Base-by-base conservation (phyloP, 2,329 filamentous ascomycete genomes). In the Fusarium sulawesiense region DNA sequence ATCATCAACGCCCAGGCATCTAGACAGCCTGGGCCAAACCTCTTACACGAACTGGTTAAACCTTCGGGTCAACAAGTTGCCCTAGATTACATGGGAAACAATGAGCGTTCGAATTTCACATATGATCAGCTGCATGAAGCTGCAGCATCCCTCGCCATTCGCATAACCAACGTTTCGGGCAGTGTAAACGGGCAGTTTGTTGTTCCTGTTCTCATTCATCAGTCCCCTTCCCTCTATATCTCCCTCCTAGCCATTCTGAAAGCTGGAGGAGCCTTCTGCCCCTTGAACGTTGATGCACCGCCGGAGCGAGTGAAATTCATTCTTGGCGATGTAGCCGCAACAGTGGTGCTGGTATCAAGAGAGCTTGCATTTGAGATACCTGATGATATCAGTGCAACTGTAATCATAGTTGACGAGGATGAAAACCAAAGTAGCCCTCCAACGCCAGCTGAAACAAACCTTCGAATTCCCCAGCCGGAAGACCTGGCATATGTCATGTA, bases 401-500 rank as follows among this genome's bases (percentile, higher is more conserved):
- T 84, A 18, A 66, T 87, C 40, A 64, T 79, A 40, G 79, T 83
- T 41, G 78, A 81, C 41, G 71, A 78, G 21, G 58, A 71, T 12
- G 62, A 72, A 37, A 54, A 62, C 41, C 40, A 60, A 25, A 23
- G 27, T 34, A 27, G 13, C 29, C 12, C 49, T 14, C 9, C 37
- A 50, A 46, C 34, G 30, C 25, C 49, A 23, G 16, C 54, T 55
- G 44, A 63, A 44, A 8, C 42, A 25, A 37, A 66, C 27, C 64
- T 70, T 56, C 70, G 73, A 60, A 50, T 48, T 23, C 66, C 75
- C n/a, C 53, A 42, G 2, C 74, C 80, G 1, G 74, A 81, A 2
- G 81, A 86, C 64, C 78, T 94, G 25, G 93, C 94, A 25, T 98
- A 98, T 82, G 88, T 97, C 63, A 94, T 97, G 89, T 98, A 97